Conservation (phyloP, 129 eudicot genomes). For the Glebionis coronaria region DNA sequence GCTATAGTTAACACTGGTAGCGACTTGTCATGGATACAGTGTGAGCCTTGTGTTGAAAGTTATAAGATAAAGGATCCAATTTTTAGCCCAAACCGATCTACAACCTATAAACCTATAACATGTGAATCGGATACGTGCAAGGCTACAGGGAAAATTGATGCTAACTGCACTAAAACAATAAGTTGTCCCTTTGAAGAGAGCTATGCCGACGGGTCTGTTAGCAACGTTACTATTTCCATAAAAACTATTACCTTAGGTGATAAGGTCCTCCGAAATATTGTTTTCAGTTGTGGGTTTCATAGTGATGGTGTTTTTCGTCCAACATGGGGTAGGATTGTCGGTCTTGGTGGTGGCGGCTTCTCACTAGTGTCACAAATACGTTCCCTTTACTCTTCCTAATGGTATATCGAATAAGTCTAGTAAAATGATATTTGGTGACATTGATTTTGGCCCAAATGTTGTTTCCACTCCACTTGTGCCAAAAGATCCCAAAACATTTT, state of each 20-base stretch:
- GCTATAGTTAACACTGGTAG: constrained; percentile 38
- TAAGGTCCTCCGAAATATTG: neutral
- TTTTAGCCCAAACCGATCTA: constrained; percentile 32
- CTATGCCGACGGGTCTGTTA: constrained; percentile 26
- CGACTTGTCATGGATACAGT: constrained; percentile 37
- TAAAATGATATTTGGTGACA: constrained; percentile 37
- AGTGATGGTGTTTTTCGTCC: constrained; percentile 14
- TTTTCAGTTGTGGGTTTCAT: constrained; percentile 31
- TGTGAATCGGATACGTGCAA: constrained; percentile 18
- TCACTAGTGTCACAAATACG: constrained; percentile 36
- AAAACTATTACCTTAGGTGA: constrained; percentile 31
- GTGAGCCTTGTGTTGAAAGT: constrained; percentile 35
- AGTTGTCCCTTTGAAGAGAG: neutral
- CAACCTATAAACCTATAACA: constrained; percentile 22
- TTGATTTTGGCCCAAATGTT: constrained; percentile 19
- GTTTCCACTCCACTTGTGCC: constrained; percentile 37
- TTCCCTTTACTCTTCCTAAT: constrained; percentile 6
- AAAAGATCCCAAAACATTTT: constrained; percentile 13
- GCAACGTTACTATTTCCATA: constrained; percentile 22
- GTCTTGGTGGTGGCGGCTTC: constrained; percentile 40
- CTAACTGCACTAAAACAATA: neutral
- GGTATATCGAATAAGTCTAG: constrained; percentile 20
- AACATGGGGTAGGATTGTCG: constrained; percentile 24
- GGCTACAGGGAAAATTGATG: neutral
- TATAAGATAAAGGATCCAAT: constrained; percentile 18